Percentiles rank a stretch among this genome's conserved stretches.
phyloP scores from a whole-genome alignment of 163 green algal genomes.

The Trebouxia gelatinosa region DNA sequence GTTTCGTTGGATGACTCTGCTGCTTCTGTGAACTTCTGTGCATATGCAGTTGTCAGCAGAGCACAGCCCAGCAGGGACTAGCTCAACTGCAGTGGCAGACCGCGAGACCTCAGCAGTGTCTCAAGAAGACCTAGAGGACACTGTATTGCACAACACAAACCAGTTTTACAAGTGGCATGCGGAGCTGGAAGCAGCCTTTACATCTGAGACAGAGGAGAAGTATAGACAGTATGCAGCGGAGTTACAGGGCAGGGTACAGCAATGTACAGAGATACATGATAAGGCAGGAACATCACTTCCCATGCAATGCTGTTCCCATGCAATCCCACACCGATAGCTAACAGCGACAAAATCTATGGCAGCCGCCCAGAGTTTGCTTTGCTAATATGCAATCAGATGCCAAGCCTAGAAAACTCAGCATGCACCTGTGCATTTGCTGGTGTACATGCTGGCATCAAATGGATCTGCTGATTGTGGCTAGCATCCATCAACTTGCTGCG shows the following conservation, averaged over 20 bases:
- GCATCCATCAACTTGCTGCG: too few species aligned
- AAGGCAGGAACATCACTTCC: too few species aligned
- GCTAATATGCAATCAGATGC: too few species aligned
- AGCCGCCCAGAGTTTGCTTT: too few species aligned
- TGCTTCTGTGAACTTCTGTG: background rate
- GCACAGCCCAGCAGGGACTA: background rate
- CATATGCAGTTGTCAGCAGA: background rate
- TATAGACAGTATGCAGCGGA: conserved; percentile 76
- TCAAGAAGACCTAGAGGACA: conserved; percentile 43
- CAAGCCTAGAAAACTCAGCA: too few species aligned
- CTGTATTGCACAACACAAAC: conserved; percentile 77
- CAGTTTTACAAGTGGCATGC: conserved; percentile 91
- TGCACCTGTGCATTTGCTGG: too few species aligned
- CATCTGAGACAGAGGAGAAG: conserved; percentile 82
- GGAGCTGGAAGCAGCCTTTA: conserved; percentile 81
- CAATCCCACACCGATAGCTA: too few species aligned
- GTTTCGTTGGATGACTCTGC: background rate
- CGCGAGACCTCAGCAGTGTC: conserved; percentile 6
- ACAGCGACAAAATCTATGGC: too few species aligned
- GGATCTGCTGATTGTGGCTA: too few species aligned
- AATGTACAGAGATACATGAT: background rate
- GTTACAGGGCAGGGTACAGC: conserved; percentile 46
- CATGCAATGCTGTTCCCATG: too few species aligned
- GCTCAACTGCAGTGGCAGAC: background rate
- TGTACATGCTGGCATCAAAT: too few species aligned